phyloP scores from a whole-genome alignment of 768 basidiomycete genomes.

The Lentinula sp. region DNA sequence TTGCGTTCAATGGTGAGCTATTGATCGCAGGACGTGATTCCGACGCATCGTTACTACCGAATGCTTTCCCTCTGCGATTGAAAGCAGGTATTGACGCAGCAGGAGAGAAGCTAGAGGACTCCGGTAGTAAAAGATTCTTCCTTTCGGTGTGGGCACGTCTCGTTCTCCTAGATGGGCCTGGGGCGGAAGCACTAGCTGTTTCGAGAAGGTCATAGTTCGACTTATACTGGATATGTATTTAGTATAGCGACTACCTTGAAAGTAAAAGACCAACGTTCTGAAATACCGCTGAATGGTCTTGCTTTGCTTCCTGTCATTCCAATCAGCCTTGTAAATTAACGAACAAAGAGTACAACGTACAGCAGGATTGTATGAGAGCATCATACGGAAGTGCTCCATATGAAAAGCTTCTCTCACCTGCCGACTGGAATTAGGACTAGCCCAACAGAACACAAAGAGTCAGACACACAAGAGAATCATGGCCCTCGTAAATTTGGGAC shows the following conservation, averaged over 20 bases:
- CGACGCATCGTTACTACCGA: constrained; percentile 22
- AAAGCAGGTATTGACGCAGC: constrained; percentile 10
- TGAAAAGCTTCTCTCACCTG: constrained; percentile 88
- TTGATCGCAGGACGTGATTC: constrained; percentile 19
- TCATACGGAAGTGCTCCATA: constrained; percentile 71
- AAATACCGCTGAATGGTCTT: constrained; percentile 68
- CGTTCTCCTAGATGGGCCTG: constrained; percentile 53
- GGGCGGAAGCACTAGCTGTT: constrained; percentile 25
- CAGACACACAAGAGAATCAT: constrained; percentile 68
- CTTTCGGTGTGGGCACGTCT: constrained; percentile 53
- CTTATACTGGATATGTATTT: constrained; percentile 42
- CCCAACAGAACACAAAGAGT: not conserved
- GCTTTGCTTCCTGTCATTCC: constrained; percentile 54
- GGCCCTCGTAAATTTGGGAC: constrained; percentile 51
- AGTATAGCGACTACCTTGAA: not conserved
- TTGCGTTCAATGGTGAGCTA: constrained; percentile 4
- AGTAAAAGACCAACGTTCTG: constrained; percentile 48
- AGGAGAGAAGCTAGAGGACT: constrained; percentile 17
- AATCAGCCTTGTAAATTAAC: not conserved
- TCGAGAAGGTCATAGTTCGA: constrained; percentile 55
- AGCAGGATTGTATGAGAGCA: constrained; percentile 74
- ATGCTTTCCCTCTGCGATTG: constrained; percentile 18
- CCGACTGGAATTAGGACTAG: not conserved
- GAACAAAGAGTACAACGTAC: constrained; percentile 29
- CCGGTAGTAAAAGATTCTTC: constrained; percentile 34